Conservation (phyloP, 2,329 filamentous ascomycete genomes). For the Cercospora zeae-maydis region DNA sequence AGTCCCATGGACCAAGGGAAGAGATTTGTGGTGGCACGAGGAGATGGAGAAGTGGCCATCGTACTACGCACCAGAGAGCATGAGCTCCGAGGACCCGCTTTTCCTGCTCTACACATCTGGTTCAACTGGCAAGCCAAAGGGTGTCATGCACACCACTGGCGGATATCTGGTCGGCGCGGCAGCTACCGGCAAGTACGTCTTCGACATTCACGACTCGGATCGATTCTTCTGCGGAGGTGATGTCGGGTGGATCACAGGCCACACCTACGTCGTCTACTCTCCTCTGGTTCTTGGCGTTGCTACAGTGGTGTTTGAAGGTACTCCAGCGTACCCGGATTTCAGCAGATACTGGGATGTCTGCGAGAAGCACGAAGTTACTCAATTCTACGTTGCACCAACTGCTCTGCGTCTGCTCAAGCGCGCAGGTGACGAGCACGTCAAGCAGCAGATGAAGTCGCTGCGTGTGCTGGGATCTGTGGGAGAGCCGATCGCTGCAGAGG, state of each 20-base stretch:
- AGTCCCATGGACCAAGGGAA: constrained; percentile 81
- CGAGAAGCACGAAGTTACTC: constrained; percentile 88
- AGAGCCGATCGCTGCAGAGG: constrained; percentile 94
- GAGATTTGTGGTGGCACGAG: constrained; percentile 98
- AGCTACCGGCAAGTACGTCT: constrained; percentile 94
- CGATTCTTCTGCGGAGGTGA: constrained; percentile 97
- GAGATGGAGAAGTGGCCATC: constrained; percentile 94
- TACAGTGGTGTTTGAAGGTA: constrained; percentile 96
- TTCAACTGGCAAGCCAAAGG: constrained; percentile 97
- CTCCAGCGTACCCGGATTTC: constrained; percentile 94
- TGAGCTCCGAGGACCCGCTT: constrained; percentile 91
- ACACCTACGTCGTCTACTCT: constrained; percentile 97
- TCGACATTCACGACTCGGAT: constrained; percentile 93
- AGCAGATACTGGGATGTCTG: constrained; percentile 99
- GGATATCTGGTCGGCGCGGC: constrained; percentile 94
- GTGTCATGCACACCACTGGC: constrained; percentile 94
- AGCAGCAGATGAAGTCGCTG: constrained; percentile 82
- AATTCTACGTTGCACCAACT: constrained; percentile 97
- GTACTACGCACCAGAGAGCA: constrained; percentile 82
- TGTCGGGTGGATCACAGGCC: constrained; percentile 97
- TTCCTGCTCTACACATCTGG: constrained; percentile 98
- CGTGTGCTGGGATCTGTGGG: constrained; percentile 91
- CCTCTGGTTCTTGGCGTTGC: constrained; percentile 88
- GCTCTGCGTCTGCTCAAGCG: constrained; percentile 91
- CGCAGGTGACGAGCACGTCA: constrained; percentile 88